phyloP scores from a whole-genome alignment of 2,329 filamentous ascomycete genomes.

The Colletotrichum abscissum region DNA sequence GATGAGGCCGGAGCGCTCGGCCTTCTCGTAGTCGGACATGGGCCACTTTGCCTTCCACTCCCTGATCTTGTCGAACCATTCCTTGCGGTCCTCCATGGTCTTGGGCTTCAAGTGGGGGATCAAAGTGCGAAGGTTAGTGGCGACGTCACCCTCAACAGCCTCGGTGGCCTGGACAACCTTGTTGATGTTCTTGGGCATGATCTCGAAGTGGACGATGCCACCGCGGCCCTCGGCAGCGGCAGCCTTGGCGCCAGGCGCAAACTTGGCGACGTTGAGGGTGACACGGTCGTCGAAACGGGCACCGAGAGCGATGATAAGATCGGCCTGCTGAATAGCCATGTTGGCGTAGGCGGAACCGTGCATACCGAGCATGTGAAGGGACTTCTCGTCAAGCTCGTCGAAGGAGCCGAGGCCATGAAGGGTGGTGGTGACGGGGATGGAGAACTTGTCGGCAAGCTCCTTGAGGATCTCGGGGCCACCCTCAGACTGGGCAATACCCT shows the following conservation, averaged over 20 bases:
- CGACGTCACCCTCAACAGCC: constrained; percentile 93
- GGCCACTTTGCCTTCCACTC: constrained; percentile 95
- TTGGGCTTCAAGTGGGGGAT: constrained; percentile 77
- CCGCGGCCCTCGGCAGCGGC: constrained; percentile 88
- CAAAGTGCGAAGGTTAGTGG: constrained; percentile 79
- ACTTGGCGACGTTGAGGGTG: constrained; percentile 83
- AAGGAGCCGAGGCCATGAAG: constrained; percentile 93
- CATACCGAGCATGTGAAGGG: constrained; percentile 98
- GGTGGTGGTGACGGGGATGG: constrained; percentile 95
- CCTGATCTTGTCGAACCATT: constrained; percentile 91
- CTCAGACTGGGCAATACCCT: constrained; percentile 84
- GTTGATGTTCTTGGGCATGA: constrained; percentile 99
- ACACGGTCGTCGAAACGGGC: constrained; percentile 97
- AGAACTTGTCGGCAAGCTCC: constrained; percentile 88
- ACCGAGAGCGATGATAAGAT: constrained; percentile 94
- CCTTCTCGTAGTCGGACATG: constrained; percentile 81
- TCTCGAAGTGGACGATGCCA: constrained; percentile 97
- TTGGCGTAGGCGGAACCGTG: constrained; percentile 97
- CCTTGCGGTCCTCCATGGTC: constrained; percentile 73
- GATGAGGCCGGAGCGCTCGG: constrained; percentile 81
- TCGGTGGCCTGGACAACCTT: constrained; percentile 98
- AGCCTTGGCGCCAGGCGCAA: constrained; percentile 87
- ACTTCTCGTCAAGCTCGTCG: constrained; percentile 93
- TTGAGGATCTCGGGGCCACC: constrained; percentile 84
- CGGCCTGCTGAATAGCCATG: constrained; percentile 96